Conservation (phyloP, 495 filamentous ascomycete genomes). For the Gamarada debralockiae region DNA sequence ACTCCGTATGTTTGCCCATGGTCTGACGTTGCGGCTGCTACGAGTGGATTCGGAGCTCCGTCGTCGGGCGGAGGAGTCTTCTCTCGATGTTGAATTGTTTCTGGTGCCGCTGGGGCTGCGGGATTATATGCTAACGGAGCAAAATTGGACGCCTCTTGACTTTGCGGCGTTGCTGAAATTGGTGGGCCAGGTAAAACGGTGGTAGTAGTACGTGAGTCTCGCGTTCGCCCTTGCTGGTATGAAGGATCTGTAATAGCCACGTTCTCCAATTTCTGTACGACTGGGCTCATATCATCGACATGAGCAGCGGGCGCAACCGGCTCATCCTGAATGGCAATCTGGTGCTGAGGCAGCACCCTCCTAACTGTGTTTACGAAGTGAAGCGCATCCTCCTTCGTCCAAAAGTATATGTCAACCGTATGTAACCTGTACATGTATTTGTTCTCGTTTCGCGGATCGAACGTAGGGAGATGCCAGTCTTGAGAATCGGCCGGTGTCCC, state of each 20-base stretch:
- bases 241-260: conserved; percentile 66
- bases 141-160: conserved; percentile 41
- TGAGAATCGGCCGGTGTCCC: conserved; percentile 32
- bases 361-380: conserved; percentile 65
- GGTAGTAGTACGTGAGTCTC: conserved; percentile 40
- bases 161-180: conserved; percentile 30
- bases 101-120: conserved; percentile 79
- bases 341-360: conserved; percentile 53
- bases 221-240: conserved; percentile 51
- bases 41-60: conserved; percentile 64
- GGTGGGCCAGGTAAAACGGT: conserved; percentile 22
- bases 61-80: conserved; percentile 85
- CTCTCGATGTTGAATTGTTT: conserved; percentile 77
- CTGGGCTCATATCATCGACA: conserved; percentile 60
- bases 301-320: conserved; percentile 45
- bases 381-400: conserved; percentile 70
- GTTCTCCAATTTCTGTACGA: conserved; percentile 82
- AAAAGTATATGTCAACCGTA: conserved; percentile 87
- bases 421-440: conserved; percentile 74
- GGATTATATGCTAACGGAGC: conserved; percentile 89
- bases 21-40: conserved; percentile 64
- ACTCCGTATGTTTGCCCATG: conserved; percentile 40
- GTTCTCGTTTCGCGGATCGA: conserved; percentile 62
- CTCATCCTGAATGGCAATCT: conserved; percentile 56
- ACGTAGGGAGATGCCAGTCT: conserved; percentile 77